Evolutionary conservation across 192 early-diverging fungal genomes (phyloP), one percentile per base, ranked within the genome.

Genomic region (Coemansia pectinata): DNA sequence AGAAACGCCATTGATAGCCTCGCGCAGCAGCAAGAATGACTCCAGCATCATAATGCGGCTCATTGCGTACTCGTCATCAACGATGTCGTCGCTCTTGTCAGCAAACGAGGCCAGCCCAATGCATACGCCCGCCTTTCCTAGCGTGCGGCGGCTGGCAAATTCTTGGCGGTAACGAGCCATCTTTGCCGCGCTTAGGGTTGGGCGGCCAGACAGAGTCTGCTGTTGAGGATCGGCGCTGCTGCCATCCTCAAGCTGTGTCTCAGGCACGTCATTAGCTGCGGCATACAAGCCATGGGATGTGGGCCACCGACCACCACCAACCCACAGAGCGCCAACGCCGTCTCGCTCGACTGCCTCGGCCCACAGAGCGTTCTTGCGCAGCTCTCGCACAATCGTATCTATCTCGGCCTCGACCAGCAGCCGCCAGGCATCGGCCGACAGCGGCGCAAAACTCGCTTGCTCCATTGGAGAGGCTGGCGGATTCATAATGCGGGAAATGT

Each of bases 351-450:
- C 82, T 2, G 70, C 74, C 11, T 80, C 82, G 10, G 74, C 73
- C 82, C 78, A 84, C 31, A 76, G 58, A 21, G 78, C 63, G 36
- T 80, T 80, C 63, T 84, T 84, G 64, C 78, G 78, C 61, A 84
- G 78, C 71, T 84, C 82, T 15, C 82, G 78, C 48, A 84, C 82
- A 38, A 76, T 69, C 5, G 74, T 76, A 61, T 84, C 82, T 21
- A 84, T 77, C 57, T 84, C 82, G 12, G 77, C 70, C 58, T 84
- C 82, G 2, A 84, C 70, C 31, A 80, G 47, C 48, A 84, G 67
- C 27, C 82, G 74, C 82, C 82, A 84, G 34, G 73, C 66, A 45
- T 83, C 81, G 17, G 67, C 65, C 9, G 67, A 70, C 38, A 73
- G 75, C 59, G 73, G 47, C 10, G 36, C 67, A 68, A 59, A 70